These are phyloP conservation scores for Alternaria ventricosa DNA, from an alignment of 2,329 filamentous ascomycete species.

Conservation along the genomic window DNA sequence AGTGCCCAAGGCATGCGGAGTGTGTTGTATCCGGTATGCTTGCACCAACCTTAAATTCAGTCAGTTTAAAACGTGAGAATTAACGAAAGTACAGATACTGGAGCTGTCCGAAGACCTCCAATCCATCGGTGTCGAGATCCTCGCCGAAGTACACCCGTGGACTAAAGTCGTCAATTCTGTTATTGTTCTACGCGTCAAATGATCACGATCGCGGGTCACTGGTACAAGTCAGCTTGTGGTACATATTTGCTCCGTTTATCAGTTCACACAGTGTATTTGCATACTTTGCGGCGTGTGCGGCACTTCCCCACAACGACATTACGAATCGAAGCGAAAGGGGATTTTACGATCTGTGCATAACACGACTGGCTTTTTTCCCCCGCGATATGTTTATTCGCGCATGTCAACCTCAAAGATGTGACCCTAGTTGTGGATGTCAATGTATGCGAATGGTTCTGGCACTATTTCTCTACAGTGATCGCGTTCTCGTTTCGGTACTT, in stretches of 20 bases:
- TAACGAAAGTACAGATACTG: constrained; percentile 42
- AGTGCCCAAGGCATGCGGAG: constrained; percentile 55
- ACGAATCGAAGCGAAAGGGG: neutral
- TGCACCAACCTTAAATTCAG: neutral
- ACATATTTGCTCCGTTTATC: neutral
- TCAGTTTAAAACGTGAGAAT: neutral
- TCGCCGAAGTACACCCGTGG: constrained; percentile 57
- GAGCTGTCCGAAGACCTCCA: constrained; percentile 44
- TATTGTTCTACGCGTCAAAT: constrained; percentile 46
- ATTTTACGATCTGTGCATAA: too few species aligned
- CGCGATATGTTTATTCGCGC: neutral
- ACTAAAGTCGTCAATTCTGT: constrained; percentile 60
- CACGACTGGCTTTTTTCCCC: neutral
- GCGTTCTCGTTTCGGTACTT: neutral
- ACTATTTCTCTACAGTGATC: neutral
- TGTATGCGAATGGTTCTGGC: neutral
- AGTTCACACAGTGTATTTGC: neutral
- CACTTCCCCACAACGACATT: neutral
- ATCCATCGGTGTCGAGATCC: constrained; percentile 46
- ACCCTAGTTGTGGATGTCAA: neutral
- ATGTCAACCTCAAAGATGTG: neutral
- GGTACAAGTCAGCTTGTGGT: neutral
- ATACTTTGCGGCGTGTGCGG: neutral
- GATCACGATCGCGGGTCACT: neutral
- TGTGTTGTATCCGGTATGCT: constrained; percentile 57